These are phyloP conservation scores for Saussurea involucrata DNA, from an alignment of 129 eudicot species.

Conservation along the genomic window DNA sequence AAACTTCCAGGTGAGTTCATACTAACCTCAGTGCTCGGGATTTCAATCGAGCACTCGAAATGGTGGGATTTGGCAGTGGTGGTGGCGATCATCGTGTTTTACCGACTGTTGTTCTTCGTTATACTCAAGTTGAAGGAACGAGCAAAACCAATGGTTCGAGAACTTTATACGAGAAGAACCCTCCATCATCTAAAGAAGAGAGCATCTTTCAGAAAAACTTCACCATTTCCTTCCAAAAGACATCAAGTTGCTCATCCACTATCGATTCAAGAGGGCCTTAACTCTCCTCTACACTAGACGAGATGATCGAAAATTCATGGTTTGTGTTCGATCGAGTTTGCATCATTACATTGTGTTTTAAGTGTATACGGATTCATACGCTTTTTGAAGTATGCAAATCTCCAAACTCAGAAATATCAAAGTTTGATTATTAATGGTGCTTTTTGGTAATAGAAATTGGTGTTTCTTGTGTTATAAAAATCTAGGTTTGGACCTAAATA, in stretches of 20 bases:
- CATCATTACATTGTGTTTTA: neutral
- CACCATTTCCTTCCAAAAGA: constrained; percentile 71
- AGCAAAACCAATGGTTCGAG: constrained; percentile 48
- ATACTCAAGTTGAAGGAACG: constrained; percentile 75
- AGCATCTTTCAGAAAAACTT: constrained; percentile 62
- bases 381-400: neutral
- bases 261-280: constrained; percentile 83
- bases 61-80: constrained; percentile 90
- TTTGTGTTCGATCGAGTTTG: neutral
- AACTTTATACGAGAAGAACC: constrained; percentile 49
- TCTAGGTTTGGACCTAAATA: too few relatives aligned
- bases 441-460: too few relatives aligned
- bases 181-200: constrained; percentile 56
- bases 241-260: constrained; percentile 53
- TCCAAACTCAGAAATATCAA: neutral
- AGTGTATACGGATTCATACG: neutral
- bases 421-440: neutral
- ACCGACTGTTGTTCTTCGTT: constrained; percentile 60
- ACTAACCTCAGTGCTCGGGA: constrained; percentile 41
- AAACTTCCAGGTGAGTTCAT: constrained; percentile 65
- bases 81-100: constrained; percentile 33
- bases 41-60: constrained; percentile 58
- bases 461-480: too few relatives aligned
- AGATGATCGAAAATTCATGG: neutral
- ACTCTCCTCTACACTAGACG: constrained; percentile 63